These are phyloP conservation scores for Boletus tylopilopsis DNA, from an alignment of 768 basidiomycete species.

Conservation along the genomic window DNA sequence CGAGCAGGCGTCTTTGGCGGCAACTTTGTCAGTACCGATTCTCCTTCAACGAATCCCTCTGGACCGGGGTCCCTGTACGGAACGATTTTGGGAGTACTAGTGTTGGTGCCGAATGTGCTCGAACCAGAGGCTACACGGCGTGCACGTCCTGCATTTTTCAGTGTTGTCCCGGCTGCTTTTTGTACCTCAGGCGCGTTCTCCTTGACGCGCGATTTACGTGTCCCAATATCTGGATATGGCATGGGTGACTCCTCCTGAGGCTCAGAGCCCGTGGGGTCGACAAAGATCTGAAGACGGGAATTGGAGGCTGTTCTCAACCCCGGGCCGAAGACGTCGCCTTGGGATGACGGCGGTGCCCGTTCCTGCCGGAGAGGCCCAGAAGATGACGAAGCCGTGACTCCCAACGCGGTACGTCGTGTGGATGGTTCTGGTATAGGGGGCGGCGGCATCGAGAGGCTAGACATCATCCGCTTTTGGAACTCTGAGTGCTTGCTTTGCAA, in stretches of 20 bases:
- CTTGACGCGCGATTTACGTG: constrained; percentile 73
- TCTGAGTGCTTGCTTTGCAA: constrained; percentile 75
- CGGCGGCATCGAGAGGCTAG: constrained; percentile 36
- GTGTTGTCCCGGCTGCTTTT: constrained; percentile 62
- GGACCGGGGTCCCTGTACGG: constrained; percentile 63
- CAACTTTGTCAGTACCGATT: constrained; percentile 26
- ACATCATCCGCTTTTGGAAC: constrained; percentile 92
- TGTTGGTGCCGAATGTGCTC: constrained; percentile 2
- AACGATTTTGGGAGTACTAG: constrained; percentile 50
- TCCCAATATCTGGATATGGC: constrained; percentile 70
- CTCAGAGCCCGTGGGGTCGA: constrained; percentile 61
- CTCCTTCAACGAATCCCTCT: constrained; percentile 30
- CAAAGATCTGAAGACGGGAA: constrained; percentile 61
- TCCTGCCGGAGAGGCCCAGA: constrained; percentile 24
- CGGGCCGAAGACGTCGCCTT: constrained; percentile 29
- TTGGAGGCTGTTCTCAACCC: constrained; percentile 44
- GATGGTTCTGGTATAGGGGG: constrained; percentile 36
- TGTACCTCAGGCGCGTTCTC: constrained; percentile 72
- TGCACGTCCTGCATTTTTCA: constrained; percentile 58
- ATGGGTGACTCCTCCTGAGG: constrained; percentile 41
- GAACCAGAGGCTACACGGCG: constrained; percentile 47
- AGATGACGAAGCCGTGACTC: constrained; percentile 38
- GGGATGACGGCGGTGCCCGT: constrained; percentile 12
- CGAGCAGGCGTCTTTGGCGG: constrained; percentile 35
- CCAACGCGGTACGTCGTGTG: constrained; percentile 42